A percentile compares a stretch with the other conserved stretches of the same genome.
Evolutionary conservation across 1,284 basidiomycete species (phyloP).

Genomic region (Takashimella koratensis): DNA sequence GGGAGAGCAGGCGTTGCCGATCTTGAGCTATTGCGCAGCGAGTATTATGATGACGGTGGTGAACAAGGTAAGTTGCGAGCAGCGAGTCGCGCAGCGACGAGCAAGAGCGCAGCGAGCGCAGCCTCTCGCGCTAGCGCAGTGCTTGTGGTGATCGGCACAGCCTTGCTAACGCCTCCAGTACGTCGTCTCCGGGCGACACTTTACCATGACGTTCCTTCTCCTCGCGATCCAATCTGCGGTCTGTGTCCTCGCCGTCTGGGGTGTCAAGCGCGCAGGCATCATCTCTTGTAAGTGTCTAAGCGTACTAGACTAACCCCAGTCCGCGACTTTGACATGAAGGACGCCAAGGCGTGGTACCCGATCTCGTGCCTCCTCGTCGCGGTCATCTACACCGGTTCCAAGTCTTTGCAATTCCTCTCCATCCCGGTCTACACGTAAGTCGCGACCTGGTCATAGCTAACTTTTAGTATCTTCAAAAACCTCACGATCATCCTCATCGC

Average conservation of each 20-base stretch:
- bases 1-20: slow-evolving; percentile 58
- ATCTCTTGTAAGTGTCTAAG: slow-evolving; percentile 59
- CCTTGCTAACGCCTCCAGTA: slow-evolving; percentile 56
- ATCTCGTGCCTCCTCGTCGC: slow-evolving; percentile 87
- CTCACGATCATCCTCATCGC: slow-evolving; percentile 97
- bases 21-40: slow-evolving; percentile 86
- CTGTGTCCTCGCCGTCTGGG: slow-evolving; percentile 71
- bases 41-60: slow-evolving; percentile 97
- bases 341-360: slow-evolving; percentile 91
- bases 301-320: slow-evolving; percentile 44
- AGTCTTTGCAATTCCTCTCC: slow-evolving; percentile 88
- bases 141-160: background rate
- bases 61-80: slow-evolving; percentile 73
- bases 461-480: slow-evolving; percentile 95
- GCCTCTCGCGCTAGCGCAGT: background rate
- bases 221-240: slow-evolving; percentile 87
- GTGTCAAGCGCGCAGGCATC: slow-evolving; percentile 72
- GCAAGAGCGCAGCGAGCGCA: background rate
- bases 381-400: slow-evolving; percentile 98
- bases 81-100: too few species aligned
- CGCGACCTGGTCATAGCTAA: background rate
- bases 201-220: slow-evolving; percentile 96
- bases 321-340: slow-evolving; percentile 75
- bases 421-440: slow-evolving; percentile 81
- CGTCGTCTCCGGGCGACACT: slow-evolving; percentile 87